Evolutionary conservation across 495 filamentous ascomycete genomes (phyloP).

Genomic region (Aspergillus leporis): DNA sequence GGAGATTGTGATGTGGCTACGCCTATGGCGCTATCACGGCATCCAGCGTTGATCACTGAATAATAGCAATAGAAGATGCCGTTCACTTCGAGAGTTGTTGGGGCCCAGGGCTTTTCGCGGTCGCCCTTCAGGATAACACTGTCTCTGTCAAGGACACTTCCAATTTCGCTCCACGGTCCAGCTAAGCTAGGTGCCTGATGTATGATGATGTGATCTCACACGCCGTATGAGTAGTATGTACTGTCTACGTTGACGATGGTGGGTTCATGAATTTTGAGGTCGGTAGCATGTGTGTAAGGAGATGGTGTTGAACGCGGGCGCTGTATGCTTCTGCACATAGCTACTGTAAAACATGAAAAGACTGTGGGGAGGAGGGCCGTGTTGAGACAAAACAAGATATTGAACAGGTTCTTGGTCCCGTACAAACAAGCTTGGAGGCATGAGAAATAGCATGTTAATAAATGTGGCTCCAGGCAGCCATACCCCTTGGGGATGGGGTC

Average conservation of each 20-base stretch:
- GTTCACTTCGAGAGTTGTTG: constrained; percentile 57
- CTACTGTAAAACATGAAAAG: background rate
- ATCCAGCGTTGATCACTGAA: constrained; percentile 65
- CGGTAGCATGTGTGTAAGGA: constrained; percentile 33
- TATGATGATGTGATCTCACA: constrained; percentile 36
- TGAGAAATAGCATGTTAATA: background rate
- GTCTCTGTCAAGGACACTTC: constrained; percentile 35
- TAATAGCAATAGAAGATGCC: constrained; percentile 73
- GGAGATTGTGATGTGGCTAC: constrained; percentile 65
- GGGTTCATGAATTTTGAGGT: constrained; percentile 43
- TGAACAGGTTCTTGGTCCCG: background rate
- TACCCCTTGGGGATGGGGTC: background rate
- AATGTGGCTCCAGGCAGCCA: background rate
- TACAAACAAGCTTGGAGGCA: background rate
- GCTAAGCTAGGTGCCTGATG: constrained; percentile 35
- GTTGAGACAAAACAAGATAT: background rate
- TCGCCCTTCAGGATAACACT: constrained; percentile 46
- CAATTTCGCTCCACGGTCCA: constrained; percentile 43
- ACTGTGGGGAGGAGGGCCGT: background rate
- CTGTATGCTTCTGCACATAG: background rate
- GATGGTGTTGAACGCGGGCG: background rate
- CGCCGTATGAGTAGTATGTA: constrained; percentile 42
- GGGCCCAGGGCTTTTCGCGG: constrained; percentile 54
- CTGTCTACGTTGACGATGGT: constrained; percentile 35
- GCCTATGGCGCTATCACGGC: constrained; percentile 67